phyloP scores from a whole-genome alignment of 169 alveolate genomes.

The Plasmodium knowlesi region DNA sequence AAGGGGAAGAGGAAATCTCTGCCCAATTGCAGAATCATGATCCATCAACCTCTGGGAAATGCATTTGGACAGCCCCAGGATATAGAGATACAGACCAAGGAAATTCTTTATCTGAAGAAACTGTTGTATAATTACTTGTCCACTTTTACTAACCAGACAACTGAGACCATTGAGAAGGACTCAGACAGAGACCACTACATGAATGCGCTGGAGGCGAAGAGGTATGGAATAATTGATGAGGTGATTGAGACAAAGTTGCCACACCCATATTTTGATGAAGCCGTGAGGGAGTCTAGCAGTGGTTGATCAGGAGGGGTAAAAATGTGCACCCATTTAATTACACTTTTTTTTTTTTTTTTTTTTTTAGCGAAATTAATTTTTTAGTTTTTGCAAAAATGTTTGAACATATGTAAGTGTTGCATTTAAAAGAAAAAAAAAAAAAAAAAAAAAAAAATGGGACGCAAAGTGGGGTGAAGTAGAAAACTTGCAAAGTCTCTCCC shows the following conservation, averaged over 20 bases:
- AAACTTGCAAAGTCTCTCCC: no score
- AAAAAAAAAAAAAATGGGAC: not conserved
- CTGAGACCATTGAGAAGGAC: constrained; percentile 81
- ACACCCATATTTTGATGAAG: constrained; percentile 41
- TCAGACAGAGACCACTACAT: constrained; percentile 88
- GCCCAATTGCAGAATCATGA: constrained; percentile 91
- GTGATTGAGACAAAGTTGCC: constrained; percentile 76
- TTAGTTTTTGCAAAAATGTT: not conserved
- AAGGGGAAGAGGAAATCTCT: constrained; percentile 88
- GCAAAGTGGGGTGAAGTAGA: not conserved
- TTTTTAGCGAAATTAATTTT: not conserved
- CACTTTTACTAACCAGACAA: constrained; percentile 83
- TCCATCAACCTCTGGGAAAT: constrained; percentile 91
- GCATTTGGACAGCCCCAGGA: constrained; percentile 91
- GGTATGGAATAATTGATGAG: constrained; percentile 88
- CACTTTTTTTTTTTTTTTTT: not conserved
- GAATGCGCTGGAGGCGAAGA: constrained; percentile 88
- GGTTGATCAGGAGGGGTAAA: not conserved
- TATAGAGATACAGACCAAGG: constrained; percentile 91
- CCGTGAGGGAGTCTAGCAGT: not conserved
- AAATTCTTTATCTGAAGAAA: constrained; percentile 86
- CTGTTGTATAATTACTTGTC: constrained; percentile 84
- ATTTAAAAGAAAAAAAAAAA: not conserved
- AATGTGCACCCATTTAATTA: not conserved
- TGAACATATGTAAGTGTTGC: not conserved